Conservation (phyloP, 148 eudicot genomes). For the Nepenthes gracilis region DNA sequence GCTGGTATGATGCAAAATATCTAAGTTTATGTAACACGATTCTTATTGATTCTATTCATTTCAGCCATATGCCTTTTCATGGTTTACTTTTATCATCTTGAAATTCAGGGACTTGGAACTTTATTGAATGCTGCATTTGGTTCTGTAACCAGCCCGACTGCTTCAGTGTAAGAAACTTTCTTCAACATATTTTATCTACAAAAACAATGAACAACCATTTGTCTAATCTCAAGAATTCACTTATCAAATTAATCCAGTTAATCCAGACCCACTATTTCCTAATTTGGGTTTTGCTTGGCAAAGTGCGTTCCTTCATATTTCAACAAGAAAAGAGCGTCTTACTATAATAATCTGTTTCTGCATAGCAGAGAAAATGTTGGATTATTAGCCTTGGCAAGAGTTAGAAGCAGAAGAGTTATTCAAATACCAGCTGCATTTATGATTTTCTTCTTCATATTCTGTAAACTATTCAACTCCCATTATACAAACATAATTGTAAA, state of each 20-base stretch:
- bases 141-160: constrained; percentile 43
- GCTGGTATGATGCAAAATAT: constrained; percentile 44
- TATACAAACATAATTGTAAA: not conserved
- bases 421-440: constrained; percentile 61
- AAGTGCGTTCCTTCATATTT: no score
- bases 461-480: constrained; percentile 16
- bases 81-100: not conserved
- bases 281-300: no score
- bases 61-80: not conserved
- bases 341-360: no score
- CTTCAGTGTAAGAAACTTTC: constrained; percentile 49
- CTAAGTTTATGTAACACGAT: no score
- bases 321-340: no score
- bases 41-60: not conserved
- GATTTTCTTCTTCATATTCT: constrained; percentile 66
- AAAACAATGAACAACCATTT: not conserved
- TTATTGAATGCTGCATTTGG: constrained; percentile 48
- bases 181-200: not conserved
- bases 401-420: constrained; percentile 64
- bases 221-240: not conserved
- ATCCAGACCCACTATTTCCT: no score
- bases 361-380: constrained; percentile 69
- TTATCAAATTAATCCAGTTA: no score
- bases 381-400: constrained; percentile 61
- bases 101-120: constrained; percentile 55